A percentile compares a stretch with the other conserved stretches of the same genome.
Evolutionary conservation across 2,329 filamentous ascomycete genomes (phyloP).

Genomic region (Rachicladosporium sp.): DNA sequence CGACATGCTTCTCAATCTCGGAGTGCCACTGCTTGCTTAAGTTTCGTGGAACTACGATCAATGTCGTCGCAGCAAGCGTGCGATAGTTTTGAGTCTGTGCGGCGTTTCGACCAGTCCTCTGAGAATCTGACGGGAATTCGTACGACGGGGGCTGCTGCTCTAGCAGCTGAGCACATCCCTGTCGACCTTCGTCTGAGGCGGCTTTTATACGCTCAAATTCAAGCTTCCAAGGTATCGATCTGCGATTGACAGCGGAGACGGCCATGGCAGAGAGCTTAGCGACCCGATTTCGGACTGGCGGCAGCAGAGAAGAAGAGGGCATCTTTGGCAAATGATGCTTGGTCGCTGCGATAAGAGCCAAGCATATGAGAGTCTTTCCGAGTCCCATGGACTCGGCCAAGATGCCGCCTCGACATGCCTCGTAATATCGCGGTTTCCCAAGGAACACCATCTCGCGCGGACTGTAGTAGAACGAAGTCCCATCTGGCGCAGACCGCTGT

Average conservation of each 20-base stretch:
- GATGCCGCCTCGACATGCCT: conserved; percentile 63
- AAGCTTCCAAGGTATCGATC: conserved; percentile 57
- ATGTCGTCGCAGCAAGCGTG: conserved; percentile 53
- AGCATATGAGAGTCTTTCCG: conserved; percentile 80
- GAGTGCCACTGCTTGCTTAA: conserved; percentile 71
- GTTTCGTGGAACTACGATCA: conserved; percentile 75
- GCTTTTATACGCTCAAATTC: conserved; percentile 44
- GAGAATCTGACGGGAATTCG: no score
- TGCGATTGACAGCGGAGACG: conserved; percentile 53
- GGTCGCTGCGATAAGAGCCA: conserved; percentile 61
- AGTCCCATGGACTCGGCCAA: conserved; percentile 67
- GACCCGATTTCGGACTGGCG: conserved; percentile 34
- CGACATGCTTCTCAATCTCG: conserved; percentile 69
- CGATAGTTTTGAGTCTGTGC: conserved; percentile 45
- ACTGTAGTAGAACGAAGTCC: conserved; percentile 57
- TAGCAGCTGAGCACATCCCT: conserved; percentile 43
- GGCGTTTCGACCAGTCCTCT: conserved; percentile 32
- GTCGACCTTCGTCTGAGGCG: conserved; percentile 39
- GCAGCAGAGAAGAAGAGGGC: conserved; percentile 45
- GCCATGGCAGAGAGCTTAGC: conserved; percentile 65
- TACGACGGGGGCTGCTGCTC: conserved; percentile 7
- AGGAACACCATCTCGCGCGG: conserved; percentile 49
- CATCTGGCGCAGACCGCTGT: conserved; percentile 46
- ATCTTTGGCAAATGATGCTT: conserved; percentile 53
- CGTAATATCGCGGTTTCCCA: conserved; percentile 58